Percentiles rank a stretch among this genome's conserved stretches.
Conservation (phyloP, 139 green algal species). For the Gonium pectorale region DNA sequence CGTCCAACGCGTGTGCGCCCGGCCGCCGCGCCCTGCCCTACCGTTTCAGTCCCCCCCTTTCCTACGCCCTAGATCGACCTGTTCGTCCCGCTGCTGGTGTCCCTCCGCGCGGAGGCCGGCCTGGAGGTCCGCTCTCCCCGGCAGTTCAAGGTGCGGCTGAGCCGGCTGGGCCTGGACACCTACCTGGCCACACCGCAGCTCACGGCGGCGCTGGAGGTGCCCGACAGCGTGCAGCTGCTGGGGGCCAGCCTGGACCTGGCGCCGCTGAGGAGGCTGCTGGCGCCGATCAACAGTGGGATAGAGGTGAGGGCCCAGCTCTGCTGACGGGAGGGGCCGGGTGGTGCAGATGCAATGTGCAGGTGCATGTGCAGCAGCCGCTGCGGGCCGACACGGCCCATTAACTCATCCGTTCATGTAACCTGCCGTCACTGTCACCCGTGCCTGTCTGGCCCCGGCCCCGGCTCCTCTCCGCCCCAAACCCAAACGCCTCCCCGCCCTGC, state of each 20-base stretch:
- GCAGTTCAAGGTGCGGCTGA: conserved; percentile 52
- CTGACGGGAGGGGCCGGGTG: too few species aligned
- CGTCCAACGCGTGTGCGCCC: not conserved
- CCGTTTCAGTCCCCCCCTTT: too few species aligned
- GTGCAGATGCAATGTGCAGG: too few species aligned
- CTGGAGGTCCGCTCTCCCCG: conserved; percentile 47
- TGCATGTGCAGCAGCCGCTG: too few species aligned
- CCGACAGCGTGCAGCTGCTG: conserved; percentile 59
- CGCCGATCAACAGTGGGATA: conserved; percentile 36
- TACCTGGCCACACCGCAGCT: conserved; percentile 23
- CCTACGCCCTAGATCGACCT: conserved; percentile 46
- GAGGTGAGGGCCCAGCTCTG: too few species aligned
- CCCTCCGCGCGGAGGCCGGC: conserved; percentile 36
- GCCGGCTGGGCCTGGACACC: conserved; percentile 43
- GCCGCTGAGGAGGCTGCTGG: too few species aligned
- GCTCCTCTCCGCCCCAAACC: too few species aligned
- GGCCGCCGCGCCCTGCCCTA: not conserved
- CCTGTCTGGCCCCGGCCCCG: too few species aligned
- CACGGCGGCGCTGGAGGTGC: conserved; percentile 6
- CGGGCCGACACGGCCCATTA: too few species aligned
- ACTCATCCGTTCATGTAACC: too few species aligned
- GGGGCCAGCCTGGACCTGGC: conserved; percentile 59
- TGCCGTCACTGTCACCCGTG: too few species aligned
- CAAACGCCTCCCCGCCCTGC: too few species aligned
- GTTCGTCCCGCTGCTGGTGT: conserved; percentile 17